Base-by-base conservation (phyloP, 2,329 filamentous ascomycete genomes). In the Pyrenochaeta sp. region DNA sequence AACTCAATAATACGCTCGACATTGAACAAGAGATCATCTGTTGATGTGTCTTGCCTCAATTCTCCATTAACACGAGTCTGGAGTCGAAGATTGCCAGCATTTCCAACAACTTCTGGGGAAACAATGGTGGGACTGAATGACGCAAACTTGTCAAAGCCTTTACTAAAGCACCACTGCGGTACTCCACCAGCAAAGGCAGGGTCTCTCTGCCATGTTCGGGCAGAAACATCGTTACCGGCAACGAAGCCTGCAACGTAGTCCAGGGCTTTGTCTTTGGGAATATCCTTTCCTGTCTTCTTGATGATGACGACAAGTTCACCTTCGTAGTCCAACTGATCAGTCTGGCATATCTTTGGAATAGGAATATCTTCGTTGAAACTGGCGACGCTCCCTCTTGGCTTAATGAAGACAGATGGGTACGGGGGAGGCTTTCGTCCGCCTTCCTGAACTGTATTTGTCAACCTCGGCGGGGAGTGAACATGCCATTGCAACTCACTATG, bases 81-180 rank as follows among this genome's bases (percentile, higher is more conserved):
- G 3, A 81, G 48, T 0, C 55, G 53, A n/a, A 81, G 65, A 8
- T 60, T 44, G 3, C 54, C 57, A 1, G 76, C 75, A 29, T 75
- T 72, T 0, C 61, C 52, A 2, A 81, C 53, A 3, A 77, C 32
- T 3, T 56, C 53, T 0, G 61, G 49, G 0, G 66, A 60, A 1
- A 81, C 74, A 0, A 82, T 54, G 17, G 59, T 64, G 0, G 78
- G 79, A 0, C 79, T 79, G 1, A 82, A 32, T 0, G 79, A 79
- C 0, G 77, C 76, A 48, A 67, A 81, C 0, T 71, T 77, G 47
- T 82, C 78, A 35, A 82, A 81, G 0, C 76, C 41, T 51, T 82
- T 81, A 3, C 72, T 74, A 48, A 80, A 82, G 0, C 73, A 71
- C 74, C 75, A 81, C 55, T 82, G 80, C 0, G 78, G 79, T 0